A percentile compares a stretch with the other conserved stretches of the same genome.
Conservation (phyloP, 2,329 filamentous ascomycete species). For the Sphaerulina populicola region DNA sequence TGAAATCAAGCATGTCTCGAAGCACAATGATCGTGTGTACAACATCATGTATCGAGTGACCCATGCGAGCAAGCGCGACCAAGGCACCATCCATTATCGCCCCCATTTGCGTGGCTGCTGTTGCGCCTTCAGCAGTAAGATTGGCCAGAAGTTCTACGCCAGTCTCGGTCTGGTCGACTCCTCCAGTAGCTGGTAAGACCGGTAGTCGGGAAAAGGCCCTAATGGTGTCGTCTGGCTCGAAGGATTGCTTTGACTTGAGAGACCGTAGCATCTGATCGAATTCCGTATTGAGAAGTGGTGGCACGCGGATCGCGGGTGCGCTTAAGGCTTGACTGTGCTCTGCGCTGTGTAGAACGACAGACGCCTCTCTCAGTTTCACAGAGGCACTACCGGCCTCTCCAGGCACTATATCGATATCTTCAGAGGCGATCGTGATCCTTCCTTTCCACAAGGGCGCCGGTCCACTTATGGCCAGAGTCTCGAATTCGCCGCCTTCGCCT, state of each 20-base stretch:
- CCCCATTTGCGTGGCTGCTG: conserved; percentile 36
- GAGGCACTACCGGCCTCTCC: conserved; percentile 74
- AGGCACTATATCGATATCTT: conserved; percentile 46
- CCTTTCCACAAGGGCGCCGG: conserved; percentile 64
- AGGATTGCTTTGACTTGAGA: background rate
- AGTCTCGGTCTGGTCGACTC: no score
- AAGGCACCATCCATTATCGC: conserved; percentile 35
- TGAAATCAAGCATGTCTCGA: conserved; percentile 71
- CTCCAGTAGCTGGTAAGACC: background rate
- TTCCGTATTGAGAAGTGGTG: conserved; percentile 56
- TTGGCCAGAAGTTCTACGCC: conserved; percentile 18
- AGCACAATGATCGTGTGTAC: conserved; percentile 57
- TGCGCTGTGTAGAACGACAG: conserved; percentile 30
- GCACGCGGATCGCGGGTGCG: conserved; percentile 41
- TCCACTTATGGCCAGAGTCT: conserved; percentile 81
- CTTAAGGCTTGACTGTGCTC: background rate
- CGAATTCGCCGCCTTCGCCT: conserved; percentile 92
- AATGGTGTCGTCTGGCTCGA: background rate
- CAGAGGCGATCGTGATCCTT: conserved; percentile 55
- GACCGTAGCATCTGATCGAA: conserved; percentile 43
- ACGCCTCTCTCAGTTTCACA: conserved; percentile 54
- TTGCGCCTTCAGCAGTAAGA: conserved; percentile 31
- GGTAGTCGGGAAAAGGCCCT: background rate
- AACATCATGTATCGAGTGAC: conserved; percentile 26
- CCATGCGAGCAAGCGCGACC: background rate